phyloP scores from a whole-genome alignment of 306 rosid genomes.

The Arachis hypogaea region DNA sequence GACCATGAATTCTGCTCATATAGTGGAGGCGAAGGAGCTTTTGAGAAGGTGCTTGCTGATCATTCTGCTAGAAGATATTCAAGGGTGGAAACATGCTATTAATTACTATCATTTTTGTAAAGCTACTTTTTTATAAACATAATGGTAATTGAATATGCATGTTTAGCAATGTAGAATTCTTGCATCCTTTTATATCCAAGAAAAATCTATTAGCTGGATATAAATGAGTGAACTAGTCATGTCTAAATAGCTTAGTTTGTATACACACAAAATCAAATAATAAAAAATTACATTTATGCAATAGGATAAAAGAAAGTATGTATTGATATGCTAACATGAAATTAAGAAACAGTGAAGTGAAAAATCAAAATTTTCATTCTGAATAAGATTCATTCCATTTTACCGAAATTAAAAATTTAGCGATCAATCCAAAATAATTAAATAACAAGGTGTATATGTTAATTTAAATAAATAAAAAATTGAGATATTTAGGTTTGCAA shows the following conservation, averaged over 20 bases:
- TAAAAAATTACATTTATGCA: slow-evolving; percentile 19
- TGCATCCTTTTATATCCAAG: slow-evolving; percentile 1
- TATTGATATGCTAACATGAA: background rate
- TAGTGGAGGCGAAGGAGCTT: slow-evolving; percentile 68
- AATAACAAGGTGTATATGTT: background rate
- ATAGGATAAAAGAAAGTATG: background rate
- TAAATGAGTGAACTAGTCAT: background rate
- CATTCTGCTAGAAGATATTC: slow-evolving; percentile 64
- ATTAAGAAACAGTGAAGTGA: background rate
- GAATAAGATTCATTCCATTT: background rate
- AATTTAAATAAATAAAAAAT: too few species aligned
- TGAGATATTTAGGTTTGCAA: too few species aligned
- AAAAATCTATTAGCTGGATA: background rate
- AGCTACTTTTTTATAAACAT: too few species aligned
- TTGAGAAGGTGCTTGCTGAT: slow-evolving; percentile 63
- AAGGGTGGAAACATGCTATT: slow-evolving; percentile 23
- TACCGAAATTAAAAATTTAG: background rate
- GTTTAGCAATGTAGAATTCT: background rate
- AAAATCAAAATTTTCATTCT: slow-evolving; percentile 21
- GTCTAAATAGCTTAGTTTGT: background rate
- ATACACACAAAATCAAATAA: background rate
- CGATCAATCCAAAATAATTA: background rate
- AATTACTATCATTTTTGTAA: background rate
- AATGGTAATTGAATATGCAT: background rate
- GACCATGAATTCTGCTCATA: slow-evolving; percentile 81